Base-by-base conservation (phyloP, 805 yeast genomes). In the Saturnispora gosingensis region DNA sequence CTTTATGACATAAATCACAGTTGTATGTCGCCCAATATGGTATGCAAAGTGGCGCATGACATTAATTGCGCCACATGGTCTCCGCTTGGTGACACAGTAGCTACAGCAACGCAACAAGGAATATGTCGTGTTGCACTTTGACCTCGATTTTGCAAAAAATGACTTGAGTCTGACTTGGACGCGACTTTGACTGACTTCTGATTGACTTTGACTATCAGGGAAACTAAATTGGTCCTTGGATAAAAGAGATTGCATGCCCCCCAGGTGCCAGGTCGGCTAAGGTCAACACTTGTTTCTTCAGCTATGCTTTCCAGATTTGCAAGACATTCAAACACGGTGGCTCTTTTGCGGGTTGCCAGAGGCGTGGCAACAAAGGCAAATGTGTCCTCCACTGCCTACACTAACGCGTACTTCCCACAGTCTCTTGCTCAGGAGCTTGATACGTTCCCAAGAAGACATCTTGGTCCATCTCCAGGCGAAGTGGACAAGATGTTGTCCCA, bases 371-470 rank as follows among this genome's bases (percentile, higher is more conserved):
- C 67, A 3, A 68, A 66, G 43, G 80, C 83, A 24, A 75, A 80
- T 57, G 73, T 84, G 10, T 77, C 84, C 15, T 75, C 83, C n/a
- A 67, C 67, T 2, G 70, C 74, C 56, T 83, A 80, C 60, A 62
- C 64, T 2, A 58, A 67, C 32, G 68, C 82, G 7, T 80, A 75
- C 58, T 68, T 72, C 53, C 76, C 81, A 8, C 63, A 71, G 24
- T 45, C 57, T 20, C 46, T 53, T 7, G 52, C 58, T 43, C 48
- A 58, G 18, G 59, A 53, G 48, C 72, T 87, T 52, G 99, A 93
- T 64, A 83, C 93, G 2, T 93, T 91, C 67, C 78, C 85, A 47
- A 80, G 95, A 62, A 86, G 98, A 61, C 99, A 93, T 68, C 72
- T 91, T 53, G 99, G 99, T 11, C 88, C 95, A 24, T 73, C 77